Base-by-base conservation (phyloP, 2,329 filamentous ascomycete species). In the Hymenoscyphus linearis region DNA sequence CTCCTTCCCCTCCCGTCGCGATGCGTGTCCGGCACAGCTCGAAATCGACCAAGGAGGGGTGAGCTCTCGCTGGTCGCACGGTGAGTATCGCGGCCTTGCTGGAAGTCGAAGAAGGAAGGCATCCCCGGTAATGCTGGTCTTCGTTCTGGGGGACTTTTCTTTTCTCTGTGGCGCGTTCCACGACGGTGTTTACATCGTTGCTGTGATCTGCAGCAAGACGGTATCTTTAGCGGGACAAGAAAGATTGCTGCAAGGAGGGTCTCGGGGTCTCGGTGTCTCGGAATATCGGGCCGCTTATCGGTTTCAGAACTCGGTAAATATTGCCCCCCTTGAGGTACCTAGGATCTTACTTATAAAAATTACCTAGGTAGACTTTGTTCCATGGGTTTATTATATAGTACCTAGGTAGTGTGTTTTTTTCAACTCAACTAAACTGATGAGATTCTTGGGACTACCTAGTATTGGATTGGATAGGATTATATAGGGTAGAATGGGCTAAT, bases 71-170 rank as follows among this genome's bases (percentile, higher is more conserved):
- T 77, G 61, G 71, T 73, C 58, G 74, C 73, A 57, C 78, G 76
- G 68, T 78, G 80, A 65, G 83, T 80, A 75, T 88, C 85, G 69
- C 77, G 80, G 73, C 85, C 85, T 70, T 85, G 85, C 65, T 85
- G 85, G 75, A 88, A 88, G 72, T 82, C 79, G 76, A 88, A 88
- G 78, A 87, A 85, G 70, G 80, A 79, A 71, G 85, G 83, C 84
- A 87, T 87, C 69, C 67, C 63, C 67, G 63, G 61, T 57, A 62
- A 61, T 58, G 9, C 35, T 13, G 52, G 35, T 62, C 10, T 52
- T 22, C 18, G 14, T 25, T n/a, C 12, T 34, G 52, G 44, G 10
- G 10, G 25, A 52, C 14, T 40, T 31, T 31, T 31, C 31, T 31
- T 31, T 31, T 31, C 26, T 50, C 27, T 57, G 52, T 57, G 53